These are phyloP conservation scores for Rhizophora apiculata DNA, from an alignment of 345 rosid genomes.

Conservation along the genomic window DNA sequence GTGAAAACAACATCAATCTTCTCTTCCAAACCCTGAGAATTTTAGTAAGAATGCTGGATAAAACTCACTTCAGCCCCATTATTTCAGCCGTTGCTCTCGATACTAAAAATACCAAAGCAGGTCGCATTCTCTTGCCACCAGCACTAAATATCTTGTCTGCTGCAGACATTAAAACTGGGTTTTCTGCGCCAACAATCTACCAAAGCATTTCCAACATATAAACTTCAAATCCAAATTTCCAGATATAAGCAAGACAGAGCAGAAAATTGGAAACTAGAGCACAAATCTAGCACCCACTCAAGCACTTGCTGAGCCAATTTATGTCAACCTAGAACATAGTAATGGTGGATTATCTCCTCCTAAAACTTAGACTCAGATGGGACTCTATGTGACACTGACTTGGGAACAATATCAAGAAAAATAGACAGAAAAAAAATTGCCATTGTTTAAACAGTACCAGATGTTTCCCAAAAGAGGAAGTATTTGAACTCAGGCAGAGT, in stretches of 20 bases:
- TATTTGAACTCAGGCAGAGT: too few species aligned
- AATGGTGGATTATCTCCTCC: too few species aligned
- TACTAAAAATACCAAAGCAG: conserved; percentile 88
- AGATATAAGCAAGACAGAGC: not conserved
- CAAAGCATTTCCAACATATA: conserved; percentile 35
- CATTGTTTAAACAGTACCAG: not conserved
- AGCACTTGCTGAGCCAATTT: too few species aligned
- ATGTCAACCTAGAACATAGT: too few species aligned
- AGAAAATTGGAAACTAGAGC: not conserved
- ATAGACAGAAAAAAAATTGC: not conserved
- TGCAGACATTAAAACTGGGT: conserved; percentile 89
- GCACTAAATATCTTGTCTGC: conserved; percentile 98
- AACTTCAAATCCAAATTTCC: not conserved
- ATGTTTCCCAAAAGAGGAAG: too few species aligned
- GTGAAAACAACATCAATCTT: conserved; percentile 12
- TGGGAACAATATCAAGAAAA: too few species aligned
- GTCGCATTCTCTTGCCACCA: conserved; percentile 98
- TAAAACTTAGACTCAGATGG: too few species aligned
- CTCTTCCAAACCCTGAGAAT: conserved; percentile 10
- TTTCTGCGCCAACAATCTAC: conserved; percentile 96
- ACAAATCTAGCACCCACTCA: not conserved
- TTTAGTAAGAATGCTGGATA: conserved; percentile 6
- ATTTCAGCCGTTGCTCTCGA: conserved; percentile 91
- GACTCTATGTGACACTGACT: too few species aligned
- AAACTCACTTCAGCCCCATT: conserved; percentile 62